Percentiles rank a stretch among this genome's conserved stretches.
Evolutionary conservation across 2,329 filamentous ascomycete genomes (phyloP).

Genomic region (Alternaria sp.): DNA sequence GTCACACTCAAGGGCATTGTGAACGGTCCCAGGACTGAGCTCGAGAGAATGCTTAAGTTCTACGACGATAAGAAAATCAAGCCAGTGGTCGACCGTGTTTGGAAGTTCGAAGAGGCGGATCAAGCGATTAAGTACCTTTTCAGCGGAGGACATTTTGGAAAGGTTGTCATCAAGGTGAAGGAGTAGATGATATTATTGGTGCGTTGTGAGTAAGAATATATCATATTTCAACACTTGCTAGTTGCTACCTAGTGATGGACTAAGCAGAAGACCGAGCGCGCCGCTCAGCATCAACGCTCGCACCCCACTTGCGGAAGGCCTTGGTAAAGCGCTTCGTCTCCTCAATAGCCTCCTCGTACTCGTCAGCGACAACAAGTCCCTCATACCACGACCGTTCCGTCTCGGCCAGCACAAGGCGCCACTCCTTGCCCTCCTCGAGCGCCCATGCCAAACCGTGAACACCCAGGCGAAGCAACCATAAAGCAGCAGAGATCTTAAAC

Average conservation of each 20-base stretch:
- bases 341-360: background rate
- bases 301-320: background rate
- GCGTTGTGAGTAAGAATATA: accelerated
- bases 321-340: background rate
- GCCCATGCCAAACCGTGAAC: background rate
- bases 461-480: background rate
- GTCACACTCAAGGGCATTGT: constrained; percentile 65
- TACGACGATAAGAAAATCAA: constrained; percentile 51
- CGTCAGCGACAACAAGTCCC: background rate
- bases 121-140: constrained; percentile 39
- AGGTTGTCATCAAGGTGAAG: constrained; percentile 46
- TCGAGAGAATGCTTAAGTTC: constrained; percentile 52
- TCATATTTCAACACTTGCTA: too few species aligned
- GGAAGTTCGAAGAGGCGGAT: constrained; percentile 45
- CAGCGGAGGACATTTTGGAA: constrained; percentile 49
- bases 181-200: background rate
- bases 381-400: background rate
- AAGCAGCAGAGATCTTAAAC: background rate
- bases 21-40: constrained; percentile 66
- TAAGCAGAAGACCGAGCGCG: background rate
- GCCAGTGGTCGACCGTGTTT: constrained; percentile 51
- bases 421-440: background rate
- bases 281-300: background rate
- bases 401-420: background rate
- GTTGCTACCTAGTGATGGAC: too few species aligned